Evolutionary conservation across 2,329 filamentous ascomycete species (phyloP).

Genomic region (Colletotrichum caudatum): DNA sequence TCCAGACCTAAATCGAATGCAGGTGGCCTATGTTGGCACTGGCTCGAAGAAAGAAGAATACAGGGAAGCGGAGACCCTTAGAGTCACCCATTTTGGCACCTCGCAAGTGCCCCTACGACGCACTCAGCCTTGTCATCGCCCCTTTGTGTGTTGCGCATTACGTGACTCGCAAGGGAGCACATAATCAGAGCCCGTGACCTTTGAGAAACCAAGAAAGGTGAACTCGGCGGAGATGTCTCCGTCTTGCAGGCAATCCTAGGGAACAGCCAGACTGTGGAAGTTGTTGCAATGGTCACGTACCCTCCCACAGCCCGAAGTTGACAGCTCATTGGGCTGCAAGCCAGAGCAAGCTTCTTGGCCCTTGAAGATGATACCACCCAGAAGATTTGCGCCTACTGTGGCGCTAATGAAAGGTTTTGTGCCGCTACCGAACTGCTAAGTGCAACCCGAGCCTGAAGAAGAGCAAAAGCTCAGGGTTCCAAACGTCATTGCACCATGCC

Average conservation of each 20-base stretch:
- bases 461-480: slow-evolving; percentile 12
- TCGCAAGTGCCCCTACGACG: no score
- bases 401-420: slow-evolving; percentile 61
- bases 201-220: background rate
- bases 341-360: slow-evolving; percentile 58
- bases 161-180: no score
- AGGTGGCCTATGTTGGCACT: background rate
- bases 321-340: slow-evolving; percentile 59
- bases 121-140: no score
- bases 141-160: no score
- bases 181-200: no score
- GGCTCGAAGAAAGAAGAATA: background rate
- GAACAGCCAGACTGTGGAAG: slow-evolving; percentile 47
- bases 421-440: slow-evolving; percentile 63
- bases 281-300: slow-evolving; percentile 68
- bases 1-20: background rate
- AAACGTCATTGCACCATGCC: slow-evolving; percentile 27
- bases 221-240: background rate
- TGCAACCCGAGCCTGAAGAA: background rate
- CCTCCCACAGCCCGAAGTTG: slow-evolving; percentile 65
- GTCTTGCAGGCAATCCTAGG: slow-evolving; percentile 20
- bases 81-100: background rate
- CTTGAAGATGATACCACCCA: slow-evolving; percentile 64
- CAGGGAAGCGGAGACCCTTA: background rate
- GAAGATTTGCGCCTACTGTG: slow-evolving; percentile 65